Evolutionary conservation across 495 filamentous ascomycete species (phyloP).

Genomic region (Talaromyces wortmannii): DNA sequence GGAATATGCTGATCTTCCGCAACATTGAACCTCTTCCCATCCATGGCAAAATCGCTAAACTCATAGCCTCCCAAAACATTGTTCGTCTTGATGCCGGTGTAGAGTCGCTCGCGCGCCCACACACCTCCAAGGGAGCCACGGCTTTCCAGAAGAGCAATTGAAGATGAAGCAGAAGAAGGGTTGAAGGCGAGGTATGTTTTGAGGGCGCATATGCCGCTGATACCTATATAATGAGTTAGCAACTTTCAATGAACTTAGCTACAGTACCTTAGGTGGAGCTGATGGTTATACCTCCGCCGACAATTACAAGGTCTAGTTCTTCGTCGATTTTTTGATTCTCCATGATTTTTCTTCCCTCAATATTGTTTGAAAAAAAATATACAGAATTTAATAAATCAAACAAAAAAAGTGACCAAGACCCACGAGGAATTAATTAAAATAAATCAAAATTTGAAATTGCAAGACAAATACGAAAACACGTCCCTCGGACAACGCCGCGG

Average conservation of each 20-base stretch:
- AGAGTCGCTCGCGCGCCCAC: constrained; percentile 60
- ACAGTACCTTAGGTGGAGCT: neutral
- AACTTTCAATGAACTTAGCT: neutral
- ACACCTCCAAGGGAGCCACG: constrained; percentile 57
- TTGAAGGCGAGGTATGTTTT: constrained; percentile 53
- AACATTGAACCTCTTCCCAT: constrained; percentile 49
- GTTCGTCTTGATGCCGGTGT: constrained; percentile 61
- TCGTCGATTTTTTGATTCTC: no score
- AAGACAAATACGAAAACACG: no score
- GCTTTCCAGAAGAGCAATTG: constrained; percentile 42
- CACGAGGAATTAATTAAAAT: no score
- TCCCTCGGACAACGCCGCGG: no score
- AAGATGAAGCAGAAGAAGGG: constrained; percentile 32
- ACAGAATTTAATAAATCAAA: no score
- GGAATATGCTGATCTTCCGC: constrained; percentile 60
- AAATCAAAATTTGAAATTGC: no score
- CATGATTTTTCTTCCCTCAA: no score
- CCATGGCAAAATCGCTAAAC: constrained; percentile 70
- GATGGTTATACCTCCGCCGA: constrained; percentile 34
- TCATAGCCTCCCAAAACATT: constrained; percentile 60
- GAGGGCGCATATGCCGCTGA: constrained; percentile 52
- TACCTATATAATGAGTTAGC: constrained; percentile 26
- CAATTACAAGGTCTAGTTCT: constrained; percentile 17
- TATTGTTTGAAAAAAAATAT: no score
- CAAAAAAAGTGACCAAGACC: no score